phyloP scores from a whole-genome alignment of 306 rosid genomes.

The Pyrus betulifolia region DNA sequence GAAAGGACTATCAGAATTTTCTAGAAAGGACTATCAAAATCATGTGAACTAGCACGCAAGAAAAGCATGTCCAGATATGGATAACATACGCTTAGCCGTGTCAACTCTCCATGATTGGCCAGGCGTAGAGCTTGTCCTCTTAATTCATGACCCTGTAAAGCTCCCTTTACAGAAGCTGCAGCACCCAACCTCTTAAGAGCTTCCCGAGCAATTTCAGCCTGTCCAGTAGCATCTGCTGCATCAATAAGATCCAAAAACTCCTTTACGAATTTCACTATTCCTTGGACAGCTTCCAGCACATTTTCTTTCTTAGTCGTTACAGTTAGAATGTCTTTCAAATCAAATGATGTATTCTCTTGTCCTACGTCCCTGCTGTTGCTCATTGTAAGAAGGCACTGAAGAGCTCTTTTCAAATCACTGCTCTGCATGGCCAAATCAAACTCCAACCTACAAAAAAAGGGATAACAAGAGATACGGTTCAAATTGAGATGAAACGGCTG shows the following conservation, averaged over 20 bases:
- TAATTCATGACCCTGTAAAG: slow-evolving; percentile 82
- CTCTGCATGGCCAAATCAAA: slow-evolving; percentile 98
- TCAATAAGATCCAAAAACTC: slow-evolving; percentile 97
- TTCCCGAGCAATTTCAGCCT: slow-evolving; percentile 94
- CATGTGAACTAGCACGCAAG: not conserved
- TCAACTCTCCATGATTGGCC: slow-evolving; percentile 96
- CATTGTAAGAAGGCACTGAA: slow-evolving; percentile 97
- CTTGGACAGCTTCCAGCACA: slow-evolving; percentile 80
- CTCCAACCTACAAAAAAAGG: slow-evolving; percentile 59
- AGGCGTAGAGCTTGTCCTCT: slow-evolving; percentile 88
- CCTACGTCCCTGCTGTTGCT: slow-evolving; percentile 97
- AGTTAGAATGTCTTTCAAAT: slow-evolving; percentile 90
- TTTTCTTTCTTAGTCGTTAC: slow-evolving; percentile 71
- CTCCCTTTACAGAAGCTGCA: slow-evolving; percentile 92
- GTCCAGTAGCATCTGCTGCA: slow-evolving; percentile 99
- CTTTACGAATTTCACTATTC: slow-evolving; percentile 86
- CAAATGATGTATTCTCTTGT: slow-evolving; percentile 66
- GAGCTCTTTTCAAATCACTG: slow-evolving; percentile 94
- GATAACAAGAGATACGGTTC: not conserved
- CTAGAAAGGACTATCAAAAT: not conserved
- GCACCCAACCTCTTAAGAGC: slow-evolving; percentile 95
- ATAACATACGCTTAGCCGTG: slow-evolving; percentile 72
- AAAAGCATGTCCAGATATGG: slow-evolving; percentile 6
- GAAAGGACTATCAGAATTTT: not conserved
- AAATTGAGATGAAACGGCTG: not conserved